phyloP scores from a whole-genome alignment of 768 basidiomycete species.

The Hydnum rufescens region DNA sequence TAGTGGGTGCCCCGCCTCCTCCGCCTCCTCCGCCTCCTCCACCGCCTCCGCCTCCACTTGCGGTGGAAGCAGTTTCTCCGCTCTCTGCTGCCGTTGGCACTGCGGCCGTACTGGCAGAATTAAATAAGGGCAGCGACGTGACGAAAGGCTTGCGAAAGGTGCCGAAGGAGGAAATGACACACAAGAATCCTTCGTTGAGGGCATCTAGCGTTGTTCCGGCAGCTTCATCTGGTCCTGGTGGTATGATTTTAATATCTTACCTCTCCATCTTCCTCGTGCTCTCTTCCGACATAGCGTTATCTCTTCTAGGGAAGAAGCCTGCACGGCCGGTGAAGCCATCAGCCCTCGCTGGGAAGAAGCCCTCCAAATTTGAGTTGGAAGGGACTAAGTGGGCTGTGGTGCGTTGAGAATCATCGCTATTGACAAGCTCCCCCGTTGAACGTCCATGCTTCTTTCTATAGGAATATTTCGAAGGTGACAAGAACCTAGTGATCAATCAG shows the following conservation, averaged over 20 bases:
- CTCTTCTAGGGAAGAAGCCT: constrained; percentile 52
- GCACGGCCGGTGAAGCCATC: constrained; percentile 70
- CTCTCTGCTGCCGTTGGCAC: constrained; percentile 31
- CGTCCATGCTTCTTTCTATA: constrained; percentile 20
- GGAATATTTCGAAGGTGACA: constrained; percentile 86
- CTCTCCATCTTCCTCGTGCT: not conserved
- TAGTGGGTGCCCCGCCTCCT: too few relatives aligned
- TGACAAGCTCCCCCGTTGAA: constrained; percentile 1
- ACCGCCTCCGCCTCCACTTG: constrained; percentile 26
- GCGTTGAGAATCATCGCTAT: constrained; percentile 18
- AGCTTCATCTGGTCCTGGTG: constrained; percentile 10
- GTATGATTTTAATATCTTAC: not conserved
- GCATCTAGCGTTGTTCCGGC: constrained; percentile 32
- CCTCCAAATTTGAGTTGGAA: constrained; percentile 71
- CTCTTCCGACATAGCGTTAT: not conserved
- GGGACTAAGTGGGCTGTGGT: constrained; percentile 92
- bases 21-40: constrained; percentile 28
- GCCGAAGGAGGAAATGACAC: constrained; percentile 92
- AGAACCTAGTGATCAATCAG: constrained; percentile 48
- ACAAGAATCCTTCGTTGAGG: constrained; percentile 86
- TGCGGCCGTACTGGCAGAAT: constrained; percentile 70
- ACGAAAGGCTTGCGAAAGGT: constrained; percentile 87
- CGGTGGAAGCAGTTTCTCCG: constrained; percentile 17
- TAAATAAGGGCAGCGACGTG: constrained; percentile 78
- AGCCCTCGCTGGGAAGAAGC: constrained; percentile 72